These are phyloP conservation scores for Hyaloscypha finlandica DNA, from an alignment of 495 filamentous ascomycete genomes.

Conservation along the genomic window DNA sequence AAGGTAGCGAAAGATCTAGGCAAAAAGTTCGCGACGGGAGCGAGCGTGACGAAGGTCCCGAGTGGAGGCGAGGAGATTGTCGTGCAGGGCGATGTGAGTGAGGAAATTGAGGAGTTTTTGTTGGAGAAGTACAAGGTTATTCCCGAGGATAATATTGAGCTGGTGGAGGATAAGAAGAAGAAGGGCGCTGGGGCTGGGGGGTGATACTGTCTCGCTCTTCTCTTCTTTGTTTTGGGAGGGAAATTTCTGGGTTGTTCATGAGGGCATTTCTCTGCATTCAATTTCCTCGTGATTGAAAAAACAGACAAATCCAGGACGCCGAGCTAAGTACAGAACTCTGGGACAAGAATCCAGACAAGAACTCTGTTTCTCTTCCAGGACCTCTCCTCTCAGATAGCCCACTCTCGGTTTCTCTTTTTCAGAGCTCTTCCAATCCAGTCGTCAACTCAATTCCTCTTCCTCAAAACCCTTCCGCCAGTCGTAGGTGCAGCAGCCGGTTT, in stretches of 20 bases:
- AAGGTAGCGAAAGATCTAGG: conserved; percentile 88
- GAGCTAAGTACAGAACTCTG: neutral
- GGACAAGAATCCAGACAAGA: neutral
- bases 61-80: conserved; percentile 94
- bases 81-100: conserved; percentile 95
- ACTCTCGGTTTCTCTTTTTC: neutral
- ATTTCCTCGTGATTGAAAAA: neutral
- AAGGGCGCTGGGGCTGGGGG: conserved; percentile 57
- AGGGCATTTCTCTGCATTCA: neutral
- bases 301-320: neutral
- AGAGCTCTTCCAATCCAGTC: neutral
- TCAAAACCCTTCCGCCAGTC: conserved; percentile 45
- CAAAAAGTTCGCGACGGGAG: conserved; percentile 92
- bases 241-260: neutral
- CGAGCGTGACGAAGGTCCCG: conserved; percentile 85
- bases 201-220: neutral
- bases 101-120: conserved; percentile 90
- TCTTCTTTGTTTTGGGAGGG: no score
- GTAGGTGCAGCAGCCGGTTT: conserved; percentile 35
- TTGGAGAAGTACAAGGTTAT: conserved; percentile 80
- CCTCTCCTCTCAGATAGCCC: no score
- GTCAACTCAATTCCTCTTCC: conserved; percentile 46
- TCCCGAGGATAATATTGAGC: conserved; percentile 91
- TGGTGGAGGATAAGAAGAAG: conserved; percentile 94
- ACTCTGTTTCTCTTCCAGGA: neutral